These are phyloP conservation scores for Phytophthora fragariae DNA, from an alignment of 352 stramenopile species.

Conservation along the genomic window DNA sequence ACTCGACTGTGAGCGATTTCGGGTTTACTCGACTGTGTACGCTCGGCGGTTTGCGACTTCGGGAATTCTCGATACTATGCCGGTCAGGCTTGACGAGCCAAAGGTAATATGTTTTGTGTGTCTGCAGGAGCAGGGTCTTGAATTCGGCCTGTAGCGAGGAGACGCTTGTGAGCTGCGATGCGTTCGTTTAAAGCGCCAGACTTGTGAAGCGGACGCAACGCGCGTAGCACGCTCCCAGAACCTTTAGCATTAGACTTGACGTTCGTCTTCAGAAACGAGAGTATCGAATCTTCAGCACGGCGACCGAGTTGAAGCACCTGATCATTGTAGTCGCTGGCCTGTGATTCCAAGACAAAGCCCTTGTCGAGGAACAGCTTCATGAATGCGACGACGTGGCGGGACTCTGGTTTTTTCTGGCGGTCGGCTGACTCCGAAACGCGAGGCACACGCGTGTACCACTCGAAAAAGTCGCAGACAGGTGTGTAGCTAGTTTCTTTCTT, in stretches of 20 bases:
- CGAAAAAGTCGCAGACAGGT: conserved; percentile 23
- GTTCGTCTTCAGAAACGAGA: conserved; percentile 1
- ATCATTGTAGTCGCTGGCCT: no score
- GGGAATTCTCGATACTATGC: no score
- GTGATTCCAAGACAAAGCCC: no score
- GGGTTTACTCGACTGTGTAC: no score
- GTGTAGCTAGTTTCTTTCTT: conserved; percentile 11
- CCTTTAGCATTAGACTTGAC: neutral
- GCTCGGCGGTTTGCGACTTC: conserved; percentile 1
- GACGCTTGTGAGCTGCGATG: no score
- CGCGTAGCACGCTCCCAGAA: neutral
- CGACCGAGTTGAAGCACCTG: no score
- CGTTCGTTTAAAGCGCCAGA: no score
- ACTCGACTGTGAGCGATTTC: no score
- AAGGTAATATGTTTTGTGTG: neutral
- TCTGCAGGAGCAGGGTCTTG: no score
- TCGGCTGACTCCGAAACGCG: conserved; percentile 5
- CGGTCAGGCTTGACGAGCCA: no score
- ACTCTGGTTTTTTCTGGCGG: conserved; percentile 32
- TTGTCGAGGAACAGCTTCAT: conserved; percentile 25
- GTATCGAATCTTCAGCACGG: neutral
- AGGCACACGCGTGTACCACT: conserved; percentile 17
- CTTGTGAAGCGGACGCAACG: neutral
- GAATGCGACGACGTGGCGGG: conserved; percentile 28
- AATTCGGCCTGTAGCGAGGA: no score